Percentiles rank a stretch among this genome's conserved stretches.
Evolutionary conservation across 1,284 basidiomycete genomes (phyloP).

Genomic region (Cryptococcus neoformans): DNA sequence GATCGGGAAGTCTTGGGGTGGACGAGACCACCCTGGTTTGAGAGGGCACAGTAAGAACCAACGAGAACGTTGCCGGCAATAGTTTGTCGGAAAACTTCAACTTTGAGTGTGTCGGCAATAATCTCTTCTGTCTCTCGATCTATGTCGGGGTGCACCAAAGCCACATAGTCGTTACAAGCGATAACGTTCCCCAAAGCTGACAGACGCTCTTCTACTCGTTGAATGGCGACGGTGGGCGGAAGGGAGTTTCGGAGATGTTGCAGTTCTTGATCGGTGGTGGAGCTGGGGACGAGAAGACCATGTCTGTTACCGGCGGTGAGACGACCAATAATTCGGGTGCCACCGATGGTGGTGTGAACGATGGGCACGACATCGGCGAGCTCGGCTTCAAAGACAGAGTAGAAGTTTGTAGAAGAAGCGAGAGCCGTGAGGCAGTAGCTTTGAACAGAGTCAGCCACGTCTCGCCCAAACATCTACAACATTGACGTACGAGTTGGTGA

Average conservation of each 20-base stretch:
- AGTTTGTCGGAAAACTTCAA: conserved; percentile 98
- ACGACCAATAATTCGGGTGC: conserved; percentile 91
- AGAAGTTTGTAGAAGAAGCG: conserved; percentile 96
- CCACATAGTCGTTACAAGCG: conserved; percentile 96
- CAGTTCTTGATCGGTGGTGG: conserved; percentile 96
- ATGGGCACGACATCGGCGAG: conserved; percentile 92
- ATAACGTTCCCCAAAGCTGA: conserved; percentile 98
- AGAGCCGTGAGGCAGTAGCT: conserved; percentile 89
- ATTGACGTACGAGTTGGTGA: conserved; percentile 68
- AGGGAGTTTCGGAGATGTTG: conserved; percentile 97
- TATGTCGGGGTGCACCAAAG: conserved; percentile 94
- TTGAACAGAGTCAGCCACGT: neutral
- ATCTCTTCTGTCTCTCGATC: conserved; percentile 99
- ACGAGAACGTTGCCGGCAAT: conserved; percentile 96
- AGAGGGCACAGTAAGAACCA: conserved; percentile 90
- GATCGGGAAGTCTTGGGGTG: conserved; percentile 96
- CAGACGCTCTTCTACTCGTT: conserved; percentile 93
- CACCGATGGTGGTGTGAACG: conserved; percentile 94
- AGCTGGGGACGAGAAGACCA: conserved; percentile 90
- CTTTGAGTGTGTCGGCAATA: conserved; percentile 98
- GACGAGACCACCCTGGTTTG: conserved; percentile 89
- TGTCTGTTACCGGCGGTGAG: conserved; percentile 94
- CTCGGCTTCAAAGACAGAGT: conserved; percentile 94
- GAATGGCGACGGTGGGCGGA: conserved; percentile 86
- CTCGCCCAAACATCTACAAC: neutral